These are phyloP conservation scores for Penicillium daleae DNA, from an alignment of 495 filamentous ascomycete genomes.

Conservation along the genomic window DNA sequence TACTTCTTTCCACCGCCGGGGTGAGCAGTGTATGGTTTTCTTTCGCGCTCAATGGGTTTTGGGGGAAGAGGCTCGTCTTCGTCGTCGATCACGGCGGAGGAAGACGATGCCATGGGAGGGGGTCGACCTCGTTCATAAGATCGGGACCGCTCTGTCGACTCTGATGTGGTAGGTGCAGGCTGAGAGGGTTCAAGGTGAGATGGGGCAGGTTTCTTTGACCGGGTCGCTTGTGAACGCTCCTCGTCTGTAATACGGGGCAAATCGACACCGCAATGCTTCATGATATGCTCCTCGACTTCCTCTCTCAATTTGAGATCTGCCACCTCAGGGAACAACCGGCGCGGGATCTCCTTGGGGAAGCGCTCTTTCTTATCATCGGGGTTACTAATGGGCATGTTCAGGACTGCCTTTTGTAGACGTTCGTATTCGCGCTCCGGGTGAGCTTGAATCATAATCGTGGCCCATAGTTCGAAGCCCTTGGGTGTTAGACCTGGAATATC, in stretches of 20 bases:
- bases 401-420: conserved; percentile 72
- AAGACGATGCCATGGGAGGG: conserved; percentile 43
- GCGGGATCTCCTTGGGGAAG: conserved; percentile 78
- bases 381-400: conserved; percentile 75
- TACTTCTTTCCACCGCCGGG: conserved; percentile 61
- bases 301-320: conserved; percentile 44
- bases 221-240: conserved; percentile 40
- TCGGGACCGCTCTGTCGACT: conserved; percentile 26
- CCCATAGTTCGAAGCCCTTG: conserved; percentile 76
- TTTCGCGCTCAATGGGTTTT: conserved; percentile 61
- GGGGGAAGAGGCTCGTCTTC: conserved; percentile 44
- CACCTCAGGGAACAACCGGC: conserved; percentile 67
- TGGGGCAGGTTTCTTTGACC: conserved; percentile 21
- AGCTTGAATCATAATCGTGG: conserved; percentile 73
- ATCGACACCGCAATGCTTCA: conserved; percentile 53
- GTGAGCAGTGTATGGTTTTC: conserved; percentile 62
- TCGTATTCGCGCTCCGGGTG: conserved; percentile 78
- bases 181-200: conserved; percentile 1
- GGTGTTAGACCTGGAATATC: conserved; percentile 79
- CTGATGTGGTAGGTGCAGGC: neutral
- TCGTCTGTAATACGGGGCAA: conserved; percentile 46
- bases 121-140: conserved; percentile 57
- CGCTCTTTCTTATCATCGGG: conserved; percentile 72
- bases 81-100: conserved; percentile 50
- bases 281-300: conserved; percentile 48